These are phyloP conservation scores for Halenospora varia DNA, from an alignment of 495 filamentous ascomycete genomes.

Conservation along the genomic window DNA sequence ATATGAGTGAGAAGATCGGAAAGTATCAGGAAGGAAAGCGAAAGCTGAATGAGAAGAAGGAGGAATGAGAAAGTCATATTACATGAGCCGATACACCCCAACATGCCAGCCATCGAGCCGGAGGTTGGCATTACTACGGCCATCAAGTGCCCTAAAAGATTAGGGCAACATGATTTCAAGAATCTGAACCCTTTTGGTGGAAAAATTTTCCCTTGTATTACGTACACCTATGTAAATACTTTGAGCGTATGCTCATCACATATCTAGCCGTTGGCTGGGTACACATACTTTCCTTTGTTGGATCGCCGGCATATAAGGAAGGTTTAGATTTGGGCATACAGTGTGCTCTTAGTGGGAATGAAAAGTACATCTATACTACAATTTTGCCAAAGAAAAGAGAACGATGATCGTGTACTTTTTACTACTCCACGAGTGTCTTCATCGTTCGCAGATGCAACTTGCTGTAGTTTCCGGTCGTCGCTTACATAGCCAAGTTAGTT, in stretches of 20 bases:
- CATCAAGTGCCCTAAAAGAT: neutral
- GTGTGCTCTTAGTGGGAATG: neutral
- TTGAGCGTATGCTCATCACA: neutral
- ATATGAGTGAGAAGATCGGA: constrained; percentile 76
- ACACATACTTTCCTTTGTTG: neutral
- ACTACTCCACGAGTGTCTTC: no score
- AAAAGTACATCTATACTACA: neutral
- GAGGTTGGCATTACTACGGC: no score
- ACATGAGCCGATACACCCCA: neutral
- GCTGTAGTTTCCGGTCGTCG: no score
- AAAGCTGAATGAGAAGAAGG: constrained; percentile 18
- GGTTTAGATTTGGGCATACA: no score
- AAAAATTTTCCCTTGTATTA: neutral
- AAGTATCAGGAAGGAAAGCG: constrained; percentile 56
- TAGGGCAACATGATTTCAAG: neutral
- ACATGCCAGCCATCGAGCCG: no score
- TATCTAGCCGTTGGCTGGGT: neutral
- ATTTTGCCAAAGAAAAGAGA: no score
- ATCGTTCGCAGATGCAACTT: no score
- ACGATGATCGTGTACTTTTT: no score
- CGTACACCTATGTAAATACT: neutral
- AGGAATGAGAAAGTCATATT: constrained; percentile 16
- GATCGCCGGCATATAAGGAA: neutral
- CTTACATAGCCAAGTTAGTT: no score
- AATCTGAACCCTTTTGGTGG: neutral